phyloP scores from a whole-genome alignment of 1,284 basidiomycete genomes.

The Athelia sp. region DNA sequence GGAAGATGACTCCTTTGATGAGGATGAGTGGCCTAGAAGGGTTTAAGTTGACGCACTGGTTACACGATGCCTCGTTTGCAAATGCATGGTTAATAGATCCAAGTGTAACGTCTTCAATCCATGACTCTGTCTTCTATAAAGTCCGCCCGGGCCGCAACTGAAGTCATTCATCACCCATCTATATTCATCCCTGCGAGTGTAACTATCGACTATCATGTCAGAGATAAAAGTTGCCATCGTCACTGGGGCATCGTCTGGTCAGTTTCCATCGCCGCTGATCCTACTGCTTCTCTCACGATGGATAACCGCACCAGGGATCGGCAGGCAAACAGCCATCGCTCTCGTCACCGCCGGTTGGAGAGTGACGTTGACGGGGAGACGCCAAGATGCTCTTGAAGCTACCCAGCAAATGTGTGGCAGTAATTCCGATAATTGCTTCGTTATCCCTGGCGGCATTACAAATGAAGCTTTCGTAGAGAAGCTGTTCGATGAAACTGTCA shows the following conservation, averaged over 20 bases:
- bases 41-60: not conserved
- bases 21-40: not conserved
- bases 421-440: slow-evolving; percentile 30
- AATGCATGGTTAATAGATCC: too few species aligned
- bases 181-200: not conserved
- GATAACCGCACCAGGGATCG: slow-evolving; percentile 27
- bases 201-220: not conserved
- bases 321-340: slow-evolving; percentile 37
- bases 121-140: too few species aligned
- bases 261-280: too few species aligned
- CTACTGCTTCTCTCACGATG: too few species aligned
- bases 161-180: not conserved
- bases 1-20: slow-evolving; percentile 21
- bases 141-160: too few species aligned
- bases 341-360: slow-evolving; percentile 53
- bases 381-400: slow-evolving; percentile 52
- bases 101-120: too few species aligned
- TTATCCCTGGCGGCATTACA: slow-evolving; percentile 59
- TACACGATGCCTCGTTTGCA: not conserved
- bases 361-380: slow-evolving; percentile 54
- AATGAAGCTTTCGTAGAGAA: slow-evolving; percentile 52
- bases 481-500: slow-evolving; percentile 58
- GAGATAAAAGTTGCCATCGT: not conserved
- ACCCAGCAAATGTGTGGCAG: slow-evolving; percentile 46
- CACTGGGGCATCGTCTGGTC: not conserved